Conservation (phyloP, 1,139 yeast genomes). For the Spencermartinsiella ligniputridi region DNA sequence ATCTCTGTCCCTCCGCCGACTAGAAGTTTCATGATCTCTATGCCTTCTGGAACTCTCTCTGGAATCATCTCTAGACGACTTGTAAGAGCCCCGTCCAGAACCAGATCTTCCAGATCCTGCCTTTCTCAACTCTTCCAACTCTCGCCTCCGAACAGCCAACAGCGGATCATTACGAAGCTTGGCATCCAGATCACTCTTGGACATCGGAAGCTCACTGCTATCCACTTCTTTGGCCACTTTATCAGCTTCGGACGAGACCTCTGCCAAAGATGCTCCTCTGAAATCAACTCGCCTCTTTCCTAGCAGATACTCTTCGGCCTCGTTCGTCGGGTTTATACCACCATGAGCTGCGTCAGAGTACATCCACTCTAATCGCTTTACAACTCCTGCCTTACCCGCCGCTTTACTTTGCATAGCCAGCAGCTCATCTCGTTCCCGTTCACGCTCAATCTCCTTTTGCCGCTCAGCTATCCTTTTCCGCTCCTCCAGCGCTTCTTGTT, state of each 20-base stretch:
- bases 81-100: too few species aligned
- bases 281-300: slow-evolving; percentile 48
- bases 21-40: too few species aligned
- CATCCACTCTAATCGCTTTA: slow-evolving; percentile 76
- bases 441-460: slow-evolving; percentile 59
- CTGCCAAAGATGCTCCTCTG: slow-evolving; percentile 16
- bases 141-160: slow-evolving; percentile 44
- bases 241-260: slow-evolving; percentile 13
- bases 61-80: too few species aligned
- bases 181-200: slow-evolving; percentile 22
- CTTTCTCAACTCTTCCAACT: slow-evolving; percentile 15
- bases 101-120: too few species aligned
- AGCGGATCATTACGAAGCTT: slow-evolving; percentile 52
- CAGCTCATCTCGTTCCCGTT: slow-evolving; percentile 59
- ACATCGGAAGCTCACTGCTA: slow-evolving; percentile 9
- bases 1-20: too few species aligned
- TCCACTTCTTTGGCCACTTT: slow-evolving; percentile 15
- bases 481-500: slow-evolving; percentile 73
- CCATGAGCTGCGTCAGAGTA: slow-evolving; percentile 47
- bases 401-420: slow-evolving; percentile 47
- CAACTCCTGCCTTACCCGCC: slow-evolving; percentile 42
- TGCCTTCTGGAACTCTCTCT: too few species aligned
- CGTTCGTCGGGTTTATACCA: slow-evolving; percentile 23
- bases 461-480: slow-evolving; percentile 61
- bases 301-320: slow-evolving; percentile 45